These are phyloP conservation scores for Tricholoma terreum DNA, from an alignment of 768 basidiomycete genomes.

Conservation along the genomic window DNA sequence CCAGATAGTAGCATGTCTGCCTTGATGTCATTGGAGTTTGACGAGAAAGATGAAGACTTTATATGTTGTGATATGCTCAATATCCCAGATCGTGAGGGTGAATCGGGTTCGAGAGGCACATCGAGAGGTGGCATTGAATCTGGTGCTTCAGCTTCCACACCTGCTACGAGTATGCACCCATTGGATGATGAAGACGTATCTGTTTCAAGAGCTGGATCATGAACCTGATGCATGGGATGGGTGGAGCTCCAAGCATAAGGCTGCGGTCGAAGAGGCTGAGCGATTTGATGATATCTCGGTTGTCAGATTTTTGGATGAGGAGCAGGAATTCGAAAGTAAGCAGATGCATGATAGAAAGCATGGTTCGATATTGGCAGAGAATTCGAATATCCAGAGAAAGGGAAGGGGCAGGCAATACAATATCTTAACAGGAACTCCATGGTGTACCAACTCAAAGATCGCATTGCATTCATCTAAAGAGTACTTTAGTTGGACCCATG, in stretches of 20 bases:
- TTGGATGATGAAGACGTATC: too few species aligned
- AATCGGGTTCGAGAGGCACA: conserved; percentile 29
- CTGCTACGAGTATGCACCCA: too few species aligned
- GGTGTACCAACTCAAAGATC: neutral
- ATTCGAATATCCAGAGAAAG: neutral
- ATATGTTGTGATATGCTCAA: conserved; percentile 20
- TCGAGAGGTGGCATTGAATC: too few species aligned
- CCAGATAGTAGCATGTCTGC: conserved; percentile 25
- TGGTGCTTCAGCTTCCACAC: too few species aligned
- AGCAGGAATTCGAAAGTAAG: neutral
- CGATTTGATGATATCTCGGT: too few species aligned
- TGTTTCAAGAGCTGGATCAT: too few species aligned
- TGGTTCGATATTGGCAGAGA: neutral
- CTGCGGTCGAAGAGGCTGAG: too few species aligned
- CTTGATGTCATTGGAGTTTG: conserved; percentile 54
- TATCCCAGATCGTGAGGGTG: conserved; percentile 15
- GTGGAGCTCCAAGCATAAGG: too few species aligned
- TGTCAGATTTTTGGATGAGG: neutral
- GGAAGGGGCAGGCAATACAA: neutral
- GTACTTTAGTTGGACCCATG: too few species aligned
- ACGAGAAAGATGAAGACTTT: conserved; percentile 69
- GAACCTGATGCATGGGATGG: too few species aligned
- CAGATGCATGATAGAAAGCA: neutral
- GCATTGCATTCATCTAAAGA: neutral
- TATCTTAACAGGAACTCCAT: too few species aligned